Base-by-base conservation (phyloP, 768 basidiomycete species). In the Russula earlei region DNA sequence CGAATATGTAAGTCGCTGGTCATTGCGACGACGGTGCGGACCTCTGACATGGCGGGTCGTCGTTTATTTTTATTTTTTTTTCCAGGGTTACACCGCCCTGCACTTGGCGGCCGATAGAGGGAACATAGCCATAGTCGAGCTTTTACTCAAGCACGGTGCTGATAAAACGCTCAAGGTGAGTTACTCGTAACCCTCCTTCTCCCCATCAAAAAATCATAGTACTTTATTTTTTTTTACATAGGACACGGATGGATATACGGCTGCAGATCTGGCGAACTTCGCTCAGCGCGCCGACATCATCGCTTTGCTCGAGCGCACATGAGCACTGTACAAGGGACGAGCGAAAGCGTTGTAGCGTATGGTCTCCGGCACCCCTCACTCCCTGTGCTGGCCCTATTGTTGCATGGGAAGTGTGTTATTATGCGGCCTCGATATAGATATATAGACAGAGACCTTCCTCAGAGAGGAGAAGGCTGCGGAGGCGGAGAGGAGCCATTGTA, bases 81-180 rank as follows among this genome's bases (percentile, higher is more conserved):
- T 10, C 10, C 20, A 96, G 93, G 92, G 90, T 34, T 92, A 91
- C 67, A 89, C 91, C 0, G 77, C 92, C 8, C 70, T 96, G 19
- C 93, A 96, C 63, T 75, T 94, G 0, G 92, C 93, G 5, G 81
- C 84, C 25, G 93, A 96, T 68, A 75, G 92, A 64, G 93, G 93
- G 1, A 76, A 82, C 63, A 52, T 72, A 7, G 72, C 74, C 0
- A 70, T 79, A 3, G 85, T 87, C 2, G 69, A 75, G 60, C 54
- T 82, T 5, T 69, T 96, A 38, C 66, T 93, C 19, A 62, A 72
- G 20, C 71, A 74, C 49, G 90, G 88, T 4, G 91, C 85, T 5
- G 80, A 91, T 62, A 67, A 64, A 42, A 68, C 69, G 31, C 70
- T 87, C 42, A 83, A 85, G 78, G 92, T 89, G 59, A 57, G 29